Evolutionary conservation across 2,329 filamentous ascomycete species (phyloP), one percentile per base, ranked within the genome.

Genomic region (Helicocarpus griseus): DNA sequence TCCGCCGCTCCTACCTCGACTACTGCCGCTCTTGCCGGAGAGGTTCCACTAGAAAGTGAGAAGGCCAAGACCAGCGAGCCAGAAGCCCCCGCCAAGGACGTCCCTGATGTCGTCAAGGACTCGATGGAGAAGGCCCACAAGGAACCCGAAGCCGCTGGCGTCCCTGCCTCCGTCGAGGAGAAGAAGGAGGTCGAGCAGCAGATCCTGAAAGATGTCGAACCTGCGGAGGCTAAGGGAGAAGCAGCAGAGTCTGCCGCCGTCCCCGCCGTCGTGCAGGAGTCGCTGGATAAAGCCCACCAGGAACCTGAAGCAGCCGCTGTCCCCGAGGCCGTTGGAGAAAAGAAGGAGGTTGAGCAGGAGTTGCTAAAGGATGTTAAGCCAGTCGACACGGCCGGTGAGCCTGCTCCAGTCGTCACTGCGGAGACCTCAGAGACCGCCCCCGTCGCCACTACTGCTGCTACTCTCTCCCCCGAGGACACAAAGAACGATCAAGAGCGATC

Each of bases 301-400:
- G 75, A 73, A 54, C 84, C 87, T 7, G 88, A 93, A 69, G 87
- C 87, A 31, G 80, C 85, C 33, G 78, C 79, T 51, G 85, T 82
- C 67, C 73, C 80, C 1, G 76, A 77, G 51, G 85, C 83, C 17
- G 86, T 93, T 5, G 71, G 78, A 56, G 86, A 90, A 60, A 93
- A 93, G 79, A 81, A 80, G 65, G 77, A 74, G 8, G 76, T 89
- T 4, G 88, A 94, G 72, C 68, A 79, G 24, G 85, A 95, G 70
- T 75, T 94, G 7, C 73, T 89, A 45, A 76, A 80, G 53, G 69
- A 67, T 43, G 63, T 73, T 9, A 58, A 59, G 0, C 54, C 62
- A 5, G 60, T 64, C 14, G 63, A 71, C n/a, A 66, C 63, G 2
- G 56, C 60, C n/a, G 70, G 69, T 6, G 53, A 59, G 44, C 60